Base-by-base conservation (phyloP, 306 rosid species). In the Cucurbita pepo region DNA sequence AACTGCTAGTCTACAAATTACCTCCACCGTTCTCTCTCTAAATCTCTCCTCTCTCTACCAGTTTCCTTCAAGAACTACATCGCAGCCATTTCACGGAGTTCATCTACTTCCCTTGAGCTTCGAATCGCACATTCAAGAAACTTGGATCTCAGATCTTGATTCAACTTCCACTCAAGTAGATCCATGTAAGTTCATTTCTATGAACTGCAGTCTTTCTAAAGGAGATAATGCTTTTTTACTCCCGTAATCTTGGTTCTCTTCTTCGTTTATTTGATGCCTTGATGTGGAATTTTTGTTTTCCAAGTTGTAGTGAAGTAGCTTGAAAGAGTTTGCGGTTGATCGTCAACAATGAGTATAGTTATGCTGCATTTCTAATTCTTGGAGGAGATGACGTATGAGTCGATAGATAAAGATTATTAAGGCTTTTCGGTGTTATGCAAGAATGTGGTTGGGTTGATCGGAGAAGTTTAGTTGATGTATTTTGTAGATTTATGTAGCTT, bases 121-220 rank as follows among this genome's bases (percentile, higher is more conserved):
- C 47, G 40, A 74, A 58, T 66, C 77, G 30, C 57, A 3, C 70
- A 30, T 57, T 74, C 77, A 45, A 47, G 37, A 59, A 25, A 10
- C 19, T 21, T 37, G 36, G 50, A 59, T 58, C 77, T 59, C 70
- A 47, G 77, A 74, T 74, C 77, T 74, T 30, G 47, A 25, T 74
- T 45, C 34, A 8, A 30, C 77, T 60, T 74, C 34, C 47, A 30
- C 16, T 41, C 21, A 45, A 57, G 3, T 59, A 59, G 67, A 73
- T 73, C 55, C 76, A 73, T 19, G 76, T 73, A 12, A 69, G 10
- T 14, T 69, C 57, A 25, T 34, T 70, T 51, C 59, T 36, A 8
- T 63, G 0, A 7, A 63, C 50, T 64, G 9, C 5, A 21, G 22
- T 66, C 56, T 70, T 70, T 11, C 55, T 21, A 12, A 18, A 2